Conservation (phyloP, 1,139 yeast genomes). For the Pichia sp. region DNA sequence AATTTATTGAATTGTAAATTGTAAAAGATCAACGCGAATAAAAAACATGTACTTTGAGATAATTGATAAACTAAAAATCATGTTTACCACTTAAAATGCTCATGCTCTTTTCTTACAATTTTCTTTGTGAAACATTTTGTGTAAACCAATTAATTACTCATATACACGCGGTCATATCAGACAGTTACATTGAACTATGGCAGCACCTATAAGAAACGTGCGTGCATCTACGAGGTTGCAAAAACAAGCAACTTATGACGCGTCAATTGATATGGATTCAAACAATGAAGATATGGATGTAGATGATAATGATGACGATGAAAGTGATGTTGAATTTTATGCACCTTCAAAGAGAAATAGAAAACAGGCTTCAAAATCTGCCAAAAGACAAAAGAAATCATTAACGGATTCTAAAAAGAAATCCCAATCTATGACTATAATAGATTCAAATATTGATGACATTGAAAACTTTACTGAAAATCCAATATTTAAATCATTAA, state of each 20-base stretch:
- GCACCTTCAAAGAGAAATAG: not conserved
- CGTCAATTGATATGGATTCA: conserved; percentile 6
- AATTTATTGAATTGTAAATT: not conserved
- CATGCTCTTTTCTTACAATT: not conserved
- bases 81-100: not conserved
- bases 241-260: conserved; percentile 6
- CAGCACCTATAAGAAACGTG: not conserved
- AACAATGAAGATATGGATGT: not conserved
- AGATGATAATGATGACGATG: conserved; percentile 5
- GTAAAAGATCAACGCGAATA: not conserved
- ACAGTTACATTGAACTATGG: not conserved
- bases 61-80: not conserved
- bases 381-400: not conserved
- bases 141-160: too few species aligned
- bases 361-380: not conserved
- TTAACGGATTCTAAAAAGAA: not conserved
- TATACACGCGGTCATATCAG: not conserved
- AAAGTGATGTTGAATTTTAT: not conserved
- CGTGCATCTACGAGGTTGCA: conserved; percentile 3
- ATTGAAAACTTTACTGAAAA: conserved; percentile 44
- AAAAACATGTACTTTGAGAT: not conserved
- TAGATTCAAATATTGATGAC: conserved; percentile 26
- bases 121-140: not conserved
- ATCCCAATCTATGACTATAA: not conserved
- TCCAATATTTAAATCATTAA: conserved; percentile 47